Conservation (phyloP, 1,284 basidiomycete species). For the Naganishia albida region DNA sequence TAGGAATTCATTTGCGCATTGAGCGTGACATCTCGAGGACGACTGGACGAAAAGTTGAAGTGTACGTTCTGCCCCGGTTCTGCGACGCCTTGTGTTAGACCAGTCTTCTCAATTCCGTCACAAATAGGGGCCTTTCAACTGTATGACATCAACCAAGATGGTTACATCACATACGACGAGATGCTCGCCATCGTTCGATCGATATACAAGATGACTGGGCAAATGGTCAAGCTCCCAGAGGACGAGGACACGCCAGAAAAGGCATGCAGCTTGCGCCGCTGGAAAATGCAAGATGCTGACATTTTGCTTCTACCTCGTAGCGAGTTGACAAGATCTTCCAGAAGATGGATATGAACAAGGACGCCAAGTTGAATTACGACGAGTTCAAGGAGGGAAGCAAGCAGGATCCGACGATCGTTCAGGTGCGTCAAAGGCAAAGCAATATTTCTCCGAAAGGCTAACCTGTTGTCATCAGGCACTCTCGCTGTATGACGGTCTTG, state of each 20-base stretch:
- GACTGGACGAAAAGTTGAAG: slow-evolving; percentile 96
- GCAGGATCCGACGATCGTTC: slow-evolving; percentile 96
- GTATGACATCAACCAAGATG: slow-evolving; percentile 98
- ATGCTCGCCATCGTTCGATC: slow-evolving; percentile 96
- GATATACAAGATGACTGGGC: slow-evolving; percentile 99
- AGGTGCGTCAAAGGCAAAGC: slow-evolving; percentile 58
- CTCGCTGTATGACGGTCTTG: slow-evolving; percentile 59
- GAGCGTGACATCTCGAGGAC: slow-evolving; percentile 87
- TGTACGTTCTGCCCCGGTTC: too few species aligned
- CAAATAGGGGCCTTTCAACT: slow-evolving; percentile 94
- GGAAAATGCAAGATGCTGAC: not conserved
- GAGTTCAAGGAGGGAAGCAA: slow-evolving; percentile 97
- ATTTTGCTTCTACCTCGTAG: slow-evolving; percentile 54
- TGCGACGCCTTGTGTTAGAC: not conserved
- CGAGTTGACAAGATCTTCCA: slow-evolving; percentile 94
- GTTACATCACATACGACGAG: slow-evolving; percentile 94
- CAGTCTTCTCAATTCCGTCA: not conserved
- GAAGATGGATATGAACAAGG: slow-evolving; percentile 90
- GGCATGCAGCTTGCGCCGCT: slow-evolving; percentile 56
- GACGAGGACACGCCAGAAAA: slow-evolving; percentile 99
- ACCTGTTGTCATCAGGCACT: slow-evolving; percentile 51
- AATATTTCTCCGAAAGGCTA: not conserved
- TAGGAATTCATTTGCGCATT: slow-evolving; percentile 97
- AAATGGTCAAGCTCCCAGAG: slow-evolving; percentile 96
- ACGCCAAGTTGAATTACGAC: slow-evolving; percentile 83